Conservation (phyloP, 257 asterid species). For the Marsdenia floribunda region DNA sequence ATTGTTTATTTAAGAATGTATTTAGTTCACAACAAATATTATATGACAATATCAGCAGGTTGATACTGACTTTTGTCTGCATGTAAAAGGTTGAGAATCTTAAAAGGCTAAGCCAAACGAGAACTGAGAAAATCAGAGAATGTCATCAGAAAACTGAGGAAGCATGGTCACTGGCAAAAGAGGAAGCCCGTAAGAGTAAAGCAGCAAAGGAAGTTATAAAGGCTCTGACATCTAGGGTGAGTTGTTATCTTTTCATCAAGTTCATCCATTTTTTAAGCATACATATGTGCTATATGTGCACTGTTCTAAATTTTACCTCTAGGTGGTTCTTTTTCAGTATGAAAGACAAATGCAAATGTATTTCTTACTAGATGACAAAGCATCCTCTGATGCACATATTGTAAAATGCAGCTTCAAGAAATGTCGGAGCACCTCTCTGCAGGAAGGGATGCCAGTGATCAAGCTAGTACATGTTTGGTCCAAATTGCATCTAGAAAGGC, state of each 20-base stretch:
- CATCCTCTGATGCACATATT: background rate
- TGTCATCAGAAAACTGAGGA: conserved; percentile 32
- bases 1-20: background rate
- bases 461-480: conserved; percentile 18
- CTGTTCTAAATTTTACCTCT: background rate
- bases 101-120: conserved; percentile 29
- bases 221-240: conserved; percentile 44
- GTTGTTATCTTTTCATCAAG: background rate
- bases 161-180: conserved; percentile 46
- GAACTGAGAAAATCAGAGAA: conserved; percentile 39
- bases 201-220: conserved; percentile 50
- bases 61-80: background rate
- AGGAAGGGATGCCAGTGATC: conserved; percentile 18
- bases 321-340: background rate
- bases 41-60: background rate
- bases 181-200: conserved; percentile 42
- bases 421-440: conserved; percentile 28
- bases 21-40: background rate
- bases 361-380: background rate
- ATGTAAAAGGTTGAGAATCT: conserved; percentile 33
- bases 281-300: background rate
- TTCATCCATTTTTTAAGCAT: background rate
- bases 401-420: conserved; percentile 28
- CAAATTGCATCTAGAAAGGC: conserved; percentile 18
- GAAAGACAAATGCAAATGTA: background rate